Evolutionary conservation across 2,329 filamentous ascomycete species (phyloP).

Genomic region (Hypomyces rosellus): DNA sequence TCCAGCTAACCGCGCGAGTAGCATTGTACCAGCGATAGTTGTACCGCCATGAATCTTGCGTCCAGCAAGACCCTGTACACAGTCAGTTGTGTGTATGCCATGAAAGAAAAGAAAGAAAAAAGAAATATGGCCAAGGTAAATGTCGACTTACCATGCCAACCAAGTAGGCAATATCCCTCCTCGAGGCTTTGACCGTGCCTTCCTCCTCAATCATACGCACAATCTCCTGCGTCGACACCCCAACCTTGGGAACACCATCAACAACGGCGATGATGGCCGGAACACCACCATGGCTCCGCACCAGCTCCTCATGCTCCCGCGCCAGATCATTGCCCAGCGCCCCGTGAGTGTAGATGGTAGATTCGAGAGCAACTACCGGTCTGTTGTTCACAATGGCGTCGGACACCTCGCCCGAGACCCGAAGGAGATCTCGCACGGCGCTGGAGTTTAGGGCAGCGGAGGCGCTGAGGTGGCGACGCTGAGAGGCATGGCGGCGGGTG

Average conservation of each 20-base stretch:
- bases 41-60: constrained; percentile 78
- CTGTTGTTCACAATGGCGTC: constrained; percentile 67
- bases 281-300: constrained; percentile 73
- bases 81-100: neutral
- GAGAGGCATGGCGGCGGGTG: neutral
- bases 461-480: constrained; percentile 6
- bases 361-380: constrained; percentile 88
- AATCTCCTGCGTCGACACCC: constrained; percentile 66
- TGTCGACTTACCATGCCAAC: constrained; percentile 59
- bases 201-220: constrained; percentile 61
- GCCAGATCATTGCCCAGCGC: constrained; percentile 65
- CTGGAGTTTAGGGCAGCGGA: constrained; percentile 21
- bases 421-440: constrained; percentile 42
- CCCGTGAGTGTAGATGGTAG: constrained; percentile 95
- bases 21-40: constrained; percentile 88
- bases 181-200: constrained; percentile 74
- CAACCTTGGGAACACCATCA: constrained; percentile 75
- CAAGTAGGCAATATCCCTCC: constrained; percentile 78
- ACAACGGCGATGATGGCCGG: constrained; percentile 89
- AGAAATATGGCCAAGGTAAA: neutral
- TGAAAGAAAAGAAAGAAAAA: too few species aligned
- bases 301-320: constrained; percentile 77
- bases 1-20: constrained; percentile 77
- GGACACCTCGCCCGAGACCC: constrained; percentile 74
- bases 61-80: constrained; percentile 53